phyloP scores from a whole-genome alignment of 345 rosid species.

The Brassica napus region Da-Ae NC_063441.1:1672001-1672500 shows the following conservation, averaged over 20 bases:
- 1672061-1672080: slow-evolving; percentile 8
- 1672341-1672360: too few relatives aligned
- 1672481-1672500: not conserved
- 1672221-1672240: not conserved
- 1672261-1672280: too few relatives aligned
- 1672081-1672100: slow-evolving; percentile 23
- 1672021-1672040: slow-evolving; percentile 35
- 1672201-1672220: not conserved
- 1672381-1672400: too few relatives aligned
- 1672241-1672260: too few relatives aligned
- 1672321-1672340: too few relatives aligned
- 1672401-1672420: too few relatives aligned
- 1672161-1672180: not conserved
- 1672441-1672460: not conserved
- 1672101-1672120: not conserved
- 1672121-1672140: not conserved
- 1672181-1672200: too few relatives aligned
- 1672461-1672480: not conserved
- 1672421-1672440: not conserved
- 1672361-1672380: too few relatives aligned
- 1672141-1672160: not conserved
- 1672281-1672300: too few relatives aligned
- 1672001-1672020: slow-evolving; percentile 23
- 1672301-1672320: too few relatives aligned
- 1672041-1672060: not conserved